Percentiles rank a stretch among this genome's conserved stretches.
Evolutionary conservation across 139 green algal species (phyloP).

Genomic region (Closterium sp.): DNA sequence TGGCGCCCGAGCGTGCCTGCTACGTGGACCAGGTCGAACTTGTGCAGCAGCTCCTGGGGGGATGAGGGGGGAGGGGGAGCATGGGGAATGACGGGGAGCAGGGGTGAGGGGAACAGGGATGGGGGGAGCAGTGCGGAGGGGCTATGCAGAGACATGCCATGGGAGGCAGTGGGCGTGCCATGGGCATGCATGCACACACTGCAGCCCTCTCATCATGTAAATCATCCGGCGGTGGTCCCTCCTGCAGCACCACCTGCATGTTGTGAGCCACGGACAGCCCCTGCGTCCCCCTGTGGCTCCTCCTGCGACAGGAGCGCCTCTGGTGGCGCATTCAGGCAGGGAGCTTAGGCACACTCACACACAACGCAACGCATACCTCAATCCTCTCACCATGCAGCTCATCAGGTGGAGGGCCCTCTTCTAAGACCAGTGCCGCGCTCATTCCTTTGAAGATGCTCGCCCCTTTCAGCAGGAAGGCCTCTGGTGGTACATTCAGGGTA

Average conservation of each 20-base stretch:
- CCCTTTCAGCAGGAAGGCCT: not conserved
- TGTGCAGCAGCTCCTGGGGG: constrained; percentile 39
- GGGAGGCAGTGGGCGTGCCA: not conserved
- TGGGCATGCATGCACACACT: too few species aligned
- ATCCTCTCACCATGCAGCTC: not conserved
- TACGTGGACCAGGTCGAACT: constrained; percentile 44
- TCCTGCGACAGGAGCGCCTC: not conserved
- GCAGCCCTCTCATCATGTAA: too few species aligned
- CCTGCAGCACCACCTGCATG: not conserved
- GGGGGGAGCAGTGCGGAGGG: not conserved
- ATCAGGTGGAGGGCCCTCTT: constrained; percentile 30
- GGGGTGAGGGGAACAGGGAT: not conserved
- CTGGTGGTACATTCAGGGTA: not conserved
- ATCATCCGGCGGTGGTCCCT: not conserved
- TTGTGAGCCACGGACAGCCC: too few species aligned
- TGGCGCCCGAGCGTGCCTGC: constrained; percentile 15
- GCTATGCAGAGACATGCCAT: not conserved
- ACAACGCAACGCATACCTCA: not conserved
- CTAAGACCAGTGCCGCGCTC: constrained; percentile 18
- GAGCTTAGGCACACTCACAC: not conserved
- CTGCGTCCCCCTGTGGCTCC: too few species aligned
- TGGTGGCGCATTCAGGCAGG: not conserved
- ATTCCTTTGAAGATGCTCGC: constrained; percentile 40
- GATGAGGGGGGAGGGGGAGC: not conserved
- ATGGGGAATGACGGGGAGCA: not conserved